Percentiles rank a stretch among this genome's conserved stretches.
These are phyloP conservation scores for Daldinia eschscholtzii DNA, from an alignment of 2,329 filamentous ascomycete genomes.

Conservation along the genomic window DNA sequence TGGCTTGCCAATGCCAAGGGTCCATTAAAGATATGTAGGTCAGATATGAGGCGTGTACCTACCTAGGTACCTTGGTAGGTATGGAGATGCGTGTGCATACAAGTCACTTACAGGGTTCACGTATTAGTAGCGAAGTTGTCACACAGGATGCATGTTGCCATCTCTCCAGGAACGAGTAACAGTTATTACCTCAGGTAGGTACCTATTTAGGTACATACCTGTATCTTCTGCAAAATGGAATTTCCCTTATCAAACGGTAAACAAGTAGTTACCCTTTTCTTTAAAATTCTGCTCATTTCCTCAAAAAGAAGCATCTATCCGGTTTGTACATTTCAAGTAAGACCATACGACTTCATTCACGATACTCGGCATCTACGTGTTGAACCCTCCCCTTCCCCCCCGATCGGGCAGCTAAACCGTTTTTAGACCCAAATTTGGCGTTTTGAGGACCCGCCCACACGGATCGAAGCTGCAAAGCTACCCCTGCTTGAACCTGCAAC, in stretches of 20 bases:
- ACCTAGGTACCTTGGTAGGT: neutral
- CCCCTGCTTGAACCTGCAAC: conserved; percentile 9
- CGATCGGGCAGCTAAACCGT: conserved; percentile 25
- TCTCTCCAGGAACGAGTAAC: neutral
- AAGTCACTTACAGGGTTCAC: conserved; percentile 10
- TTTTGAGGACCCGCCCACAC: conserved; percentile 28
- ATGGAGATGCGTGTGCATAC: neutral
- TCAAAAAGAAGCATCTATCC: conserved; percentile 25
- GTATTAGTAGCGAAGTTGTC: neutral
- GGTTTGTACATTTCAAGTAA: neutral
- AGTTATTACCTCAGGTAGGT: neutral
- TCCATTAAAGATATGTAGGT: conserved; percentile 17
- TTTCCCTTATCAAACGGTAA: neutral
- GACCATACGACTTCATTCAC: neutral
- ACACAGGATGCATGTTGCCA: conserved; percentile 2
- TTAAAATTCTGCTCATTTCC: neutral
- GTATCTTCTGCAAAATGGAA: neutral
- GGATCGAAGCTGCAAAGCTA: conserved; percentile 24
- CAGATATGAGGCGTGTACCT: neutral
- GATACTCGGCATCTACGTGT: conserved; percentile 1
- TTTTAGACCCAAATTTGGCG: conserved; percentile 26
- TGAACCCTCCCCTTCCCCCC: neutral
- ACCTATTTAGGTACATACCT: too few relatives aligned
- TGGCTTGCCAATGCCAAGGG: conserved; percentile 8
- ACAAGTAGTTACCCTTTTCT: neutral